A percentile compares a stretch with the other conserved stretches of the same genome.
Evolutionary conservation across 176 grass and related monocot species (phyloP).

Genomic region (Aegilops umbellulata): DNA sequence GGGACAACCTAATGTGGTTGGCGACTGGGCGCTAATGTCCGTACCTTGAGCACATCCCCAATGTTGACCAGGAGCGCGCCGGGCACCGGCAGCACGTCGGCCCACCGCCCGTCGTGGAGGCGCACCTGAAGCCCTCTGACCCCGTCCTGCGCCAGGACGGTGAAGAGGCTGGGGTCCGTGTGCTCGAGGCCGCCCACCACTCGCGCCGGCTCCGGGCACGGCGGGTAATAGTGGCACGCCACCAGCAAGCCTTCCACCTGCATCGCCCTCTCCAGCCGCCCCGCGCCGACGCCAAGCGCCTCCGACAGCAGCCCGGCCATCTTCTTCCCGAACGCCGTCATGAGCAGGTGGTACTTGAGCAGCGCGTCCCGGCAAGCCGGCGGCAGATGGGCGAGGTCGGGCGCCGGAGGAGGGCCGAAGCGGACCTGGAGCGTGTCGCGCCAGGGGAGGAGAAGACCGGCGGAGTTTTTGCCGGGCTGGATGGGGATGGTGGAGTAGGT

Average conservation of each 20-base stretch:
- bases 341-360: conserved; percentile 21
- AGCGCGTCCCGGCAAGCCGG: conserved; percentile 6
- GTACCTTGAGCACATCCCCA: conserved; percentile 45
- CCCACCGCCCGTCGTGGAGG: conserved; percentile 8
- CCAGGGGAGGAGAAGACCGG: conserved; percentile 21
- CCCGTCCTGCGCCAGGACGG: conserved; percentile 31
- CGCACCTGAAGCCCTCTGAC: conserved; percentile 27
- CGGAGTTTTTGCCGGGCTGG: neutral
- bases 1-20: too few relatives aligned
- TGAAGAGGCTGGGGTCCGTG: conserved; percentile 46
- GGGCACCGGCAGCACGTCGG: conserved; percentile 29
- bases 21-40: neutral
- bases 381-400: conserved; percentile 28
- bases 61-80: conserved; percentile 43
- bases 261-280: conserved; percentile 32
- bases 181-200: conserved; percentile 31
- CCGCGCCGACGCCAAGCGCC: conserved; percentile 32
- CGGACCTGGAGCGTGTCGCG: conserved; percentile 34
- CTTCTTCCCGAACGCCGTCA: conserved; percentile 15
- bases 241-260: conserved; percentile 29
- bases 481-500: conserved; percentile 43
- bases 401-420: conserved; percentile 15
- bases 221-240: conserved; percentile 64
- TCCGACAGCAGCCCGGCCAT: conserved; percentile 38
- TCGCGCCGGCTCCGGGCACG: conserved; percentile 40